A percentile compares a stretch with the other conserved stretches of the same genome.
Conservation (phyloP, 2,329 filamentous ascomycete genomes). For the Pseudopithomyces maydicus region DNA sequence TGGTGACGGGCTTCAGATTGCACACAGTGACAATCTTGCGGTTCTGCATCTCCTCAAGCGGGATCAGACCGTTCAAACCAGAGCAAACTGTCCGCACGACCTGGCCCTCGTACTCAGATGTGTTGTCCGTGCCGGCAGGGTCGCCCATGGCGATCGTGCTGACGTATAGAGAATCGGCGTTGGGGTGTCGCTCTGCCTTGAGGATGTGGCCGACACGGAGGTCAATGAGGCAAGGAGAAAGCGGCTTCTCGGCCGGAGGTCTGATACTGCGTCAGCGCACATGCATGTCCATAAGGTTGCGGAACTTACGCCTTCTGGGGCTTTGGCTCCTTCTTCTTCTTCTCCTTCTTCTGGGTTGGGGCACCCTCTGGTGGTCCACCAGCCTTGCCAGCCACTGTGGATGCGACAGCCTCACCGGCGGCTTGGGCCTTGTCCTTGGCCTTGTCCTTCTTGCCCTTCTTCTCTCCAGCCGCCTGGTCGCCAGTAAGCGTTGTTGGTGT, state of each 20-base stretch:
- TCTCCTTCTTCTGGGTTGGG: constrained; percentile 71
- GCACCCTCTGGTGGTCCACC: constrained; percentile 48
- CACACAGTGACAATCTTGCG: constrained; percentile 95
- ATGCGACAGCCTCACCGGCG: constrained; percentile 56
- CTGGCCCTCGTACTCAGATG: constrained; percentile 87
- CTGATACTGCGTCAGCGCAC: constrained; percentile 34
- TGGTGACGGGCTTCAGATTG: constrained; percentile 98
- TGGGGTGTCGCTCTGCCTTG: constrained; percentile 92
- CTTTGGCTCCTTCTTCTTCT: constrained; percentile 87
- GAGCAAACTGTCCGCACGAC: constrained; percentile 95
- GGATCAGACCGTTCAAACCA: constrained; percentile 89
- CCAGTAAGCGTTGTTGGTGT: constrained; percentile 45
- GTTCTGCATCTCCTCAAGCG: constrained; percentile 93
- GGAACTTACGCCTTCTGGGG: constrained; percentile 56
- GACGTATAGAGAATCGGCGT: constrained; percentile 94
- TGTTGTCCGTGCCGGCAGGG: constrained; percentile 82
- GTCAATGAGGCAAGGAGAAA: constrained; percentile 86
- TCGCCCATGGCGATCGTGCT: constrained; percentile 96
- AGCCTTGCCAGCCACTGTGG: constrained; percentile 51
- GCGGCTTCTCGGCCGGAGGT: constrained; percentile 70
- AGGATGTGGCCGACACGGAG: constrained; percentile 96
- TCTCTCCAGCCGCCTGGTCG: constrained; percentile 44
- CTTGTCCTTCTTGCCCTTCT: constrained; percentile 53
- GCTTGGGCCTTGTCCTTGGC: constrained; percentile 60
- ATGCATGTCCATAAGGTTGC: neutral